A percentile compares a stretch with the other conserved stretches of the same genome.
Conservation (phyloP, 345 rosid species). For the Corchorus capsularis region DNA sequence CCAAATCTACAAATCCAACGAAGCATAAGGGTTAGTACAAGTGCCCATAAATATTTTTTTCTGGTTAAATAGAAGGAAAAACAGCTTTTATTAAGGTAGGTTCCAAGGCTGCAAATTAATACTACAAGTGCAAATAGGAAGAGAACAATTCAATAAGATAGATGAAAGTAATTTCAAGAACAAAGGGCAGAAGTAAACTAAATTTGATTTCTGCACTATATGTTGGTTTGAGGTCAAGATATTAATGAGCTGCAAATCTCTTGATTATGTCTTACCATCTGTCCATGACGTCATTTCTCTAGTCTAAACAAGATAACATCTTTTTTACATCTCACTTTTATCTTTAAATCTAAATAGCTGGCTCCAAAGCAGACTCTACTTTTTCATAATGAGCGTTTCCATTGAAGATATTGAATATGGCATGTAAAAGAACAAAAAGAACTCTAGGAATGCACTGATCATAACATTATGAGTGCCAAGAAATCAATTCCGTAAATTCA, state of each 20-base stretch:
- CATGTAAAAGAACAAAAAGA: background rate
- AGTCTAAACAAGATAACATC: background rate
- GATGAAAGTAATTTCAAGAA: background rate
- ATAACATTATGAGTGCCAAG: background rate
- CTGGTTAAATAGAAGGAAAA: background rate
- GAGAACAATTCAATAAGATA: background rate
- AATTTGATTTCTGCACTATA: background rate
- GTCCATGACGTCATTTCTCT: background rate
- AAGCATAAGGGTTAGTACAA: background rate
- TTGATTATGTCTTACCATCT: background rate
- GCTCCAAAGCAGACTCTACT: background rate
- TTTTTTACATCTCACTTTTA: background rate
- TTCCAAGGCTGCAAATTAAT: background rate
- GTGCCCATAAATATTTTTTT: background rate
- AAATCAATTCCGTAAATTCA: background rate
- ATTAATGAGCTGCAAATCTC: background rate
- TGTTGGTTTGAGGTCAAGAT: background rate
- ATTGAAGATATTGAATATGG: conserved; percentile 4
- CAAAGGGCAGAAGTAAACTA: background rate
- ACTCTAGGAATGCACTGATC: background rate
- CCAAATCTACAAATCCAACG: background rate
- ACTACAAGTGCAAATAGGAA: background rate
- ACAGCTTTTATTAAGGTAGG: background rate
- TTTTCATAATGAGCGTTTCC: background rate
- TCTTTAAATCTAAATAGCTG: background rate